These are phyloP conservation scores for Xylaria arbuscula DNA, from an alignment of 2,329 filamentous ascomycete genomes.

Conservation along the genomic window DNA sequence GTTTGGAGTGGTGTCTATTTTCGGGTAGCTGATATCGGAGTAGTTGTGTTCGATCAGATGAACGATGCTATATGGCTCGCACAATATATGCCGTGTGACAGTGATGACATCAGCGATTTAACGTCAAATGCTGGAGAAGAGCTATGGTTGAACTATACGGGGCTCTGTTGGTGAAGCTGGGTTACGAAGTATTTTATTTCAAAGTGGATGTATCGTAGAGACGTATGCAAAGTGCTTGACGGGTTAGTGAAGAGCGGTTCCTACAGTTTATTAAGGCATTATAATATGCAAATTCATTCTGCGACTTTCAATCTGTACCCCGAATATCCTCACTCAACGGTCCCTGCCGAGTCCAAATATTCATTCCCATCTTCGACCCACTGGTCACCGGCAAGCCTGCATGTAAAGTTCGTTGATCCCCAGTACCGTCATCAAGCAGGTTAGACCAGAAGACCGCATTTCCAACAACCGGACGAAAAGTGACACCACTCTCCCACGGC, in stretches of 20 bases:
- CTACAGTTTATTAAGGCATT: not conserved
- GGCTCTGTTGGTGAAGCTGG: constrained; percentile 46
- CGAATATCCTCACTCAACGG: constrained; percentile 52
- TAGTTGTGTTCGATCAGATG: constrained; percentile 55
- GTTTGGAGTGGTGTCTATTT: not conserved
- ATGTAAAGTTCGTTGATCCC: constrained; percentile 59
- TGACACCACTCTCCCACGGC: constrained; percentile 59
- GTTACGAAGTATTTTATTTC: not conserved
- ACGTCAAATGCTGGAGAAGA: constrained; percentile 49
- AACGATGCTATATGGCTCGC: constrained; percentile 54
- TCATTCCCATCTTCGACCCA: constrained; percentile 63
- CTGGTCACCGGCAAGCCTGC: constrained; percentile 59
- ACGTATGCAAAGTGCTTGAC: not conserved
- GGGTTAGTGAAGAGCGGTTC: not conserved
- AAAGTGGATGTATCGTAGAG: not conserved
- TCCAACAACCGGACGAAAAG: constrained; percentile 59
- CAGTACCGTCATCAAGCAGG: constrained; percentile 53
- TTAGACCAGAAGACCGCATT: constrained; percentile 64
- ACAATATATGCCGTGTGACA: constrained; percentile 54
- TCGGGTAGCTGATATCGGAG: constrained; percentile 28
- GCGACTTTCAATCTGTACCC: constrained; percentile 42
- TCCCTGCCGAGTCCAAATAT: constrained; percentile 62
- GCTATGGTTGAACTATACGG: constrained; percentile 47
- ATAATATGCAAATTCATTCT: not conserved
- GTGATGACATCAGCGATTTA: constrained; percentile 50